Evolutionary conservation across 106 monocot species (phyloP).

Genomic region (Allium sativum): DNA sequence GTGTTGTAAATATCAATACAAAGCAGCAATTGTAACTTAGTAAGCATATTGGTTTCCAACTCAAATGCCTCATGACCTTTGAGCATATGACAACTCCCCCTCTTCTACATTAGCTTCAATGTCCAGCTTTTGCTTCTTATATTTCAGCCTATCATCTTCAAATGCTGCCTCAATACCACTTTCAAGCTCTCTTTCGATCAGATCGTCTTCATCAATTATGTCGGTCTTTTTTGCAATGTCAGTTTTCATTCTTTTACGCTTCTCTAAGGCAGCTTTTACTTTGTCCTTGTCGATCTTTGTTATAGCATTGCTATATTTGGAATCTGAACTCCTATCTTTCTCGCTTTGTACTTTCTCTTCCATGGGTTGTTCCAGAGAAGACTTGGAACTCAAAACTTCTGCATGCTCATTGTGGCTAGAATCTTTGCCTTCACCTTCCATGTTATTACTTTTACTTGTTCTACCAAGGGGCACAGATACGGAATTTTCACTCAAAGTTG

Average conservation of each 20-base stretch:
- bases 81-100: conserved; percentile 38
- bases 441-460: background rate
- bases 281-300: conserved; percentile 51
- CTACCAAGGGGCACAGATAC: background rate
- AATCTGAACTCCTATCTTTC: too few species aligned
- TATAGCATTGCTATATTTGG: background rate
- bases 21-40: too few species aligned
- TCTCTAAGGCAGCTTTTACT: conserved; percentile 65
- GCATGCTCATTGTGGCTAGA: conserved; percentile 1
- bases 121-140: conserved; percentile 12
- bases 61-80: conserved; percentile 11
- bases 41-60: too few species aligned
- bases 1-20: too few species aligned
- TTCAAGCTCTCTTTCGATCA: conserved; percentile 63
- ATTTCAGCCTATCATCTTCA: conserved; percentile 26
- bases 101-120: conserved; percentile 27
- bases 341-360: background rate
- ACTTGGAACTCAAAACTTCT: conserved; percentile 8
- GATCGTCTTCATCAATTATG: conserved; percentile 50
- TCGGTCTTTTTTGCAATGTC: conserved; percentile 18
- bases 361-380: conserved; percentile 1
- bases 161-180: conserved; percentile 36
- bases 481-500: conserved; percentile 21
- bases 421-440: conserved; percentile 11
- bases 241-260: conserved; percentile 20